phyloP scores from a whole-genome alignment of 345 rosid species.

The Leavenworthia alabamica region DNA sequence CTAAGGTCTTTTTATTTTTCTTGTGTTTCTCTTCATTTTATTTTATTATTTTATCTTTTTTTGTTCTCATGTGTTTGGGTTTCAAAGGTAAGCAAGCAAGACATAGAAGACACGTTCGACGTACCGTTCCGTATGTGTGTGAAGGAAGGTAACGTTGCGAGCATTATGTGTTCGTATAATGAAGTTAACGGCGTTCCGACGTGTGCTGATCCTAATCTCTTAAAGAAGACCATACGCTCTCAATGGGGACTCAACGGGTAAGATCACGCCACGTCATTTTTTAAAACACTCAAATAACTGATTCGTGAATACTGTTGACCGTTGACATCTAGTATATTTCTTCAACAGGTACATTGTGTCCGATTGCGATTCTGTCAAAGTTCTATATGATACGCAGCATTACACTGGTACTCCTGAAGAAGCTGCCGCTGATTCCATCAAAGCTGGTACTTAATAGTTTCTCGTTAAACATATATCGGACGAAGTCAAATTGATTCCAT shows the following conservation, averaged over 20 bases:
- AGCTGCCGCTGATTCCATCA: conserved; percentile 84
- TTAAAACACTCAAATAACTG: neutral
- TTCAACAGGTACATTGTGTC: conserved; percentile 67
- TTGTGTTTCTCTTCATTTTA: neutral
- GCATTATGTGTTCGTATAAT: conserved; percentile 91
- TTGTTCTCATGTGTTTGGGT: conserved; percentile 15
- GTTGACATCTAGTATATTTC: neutral
- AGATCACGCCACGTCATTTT: conserved; percentile 7
- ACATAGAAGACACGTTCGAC: conserved; percentile 67
- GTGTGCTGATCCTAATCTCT: conserved; percentile 71
- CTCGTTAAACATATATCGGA: neutral
- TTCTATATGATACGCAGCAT: conserved; percentile 55
- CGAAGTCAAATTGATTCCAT: no score
- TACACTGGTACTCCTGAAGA: conserved; percentile 72
- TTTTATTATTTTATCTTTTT: neutral
- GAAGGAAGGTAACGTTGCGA: conserved; percentile 67
- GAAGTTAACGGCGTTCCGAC: conserved; percentile 82
- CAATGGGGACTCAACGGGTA: conserved; percentile 85
- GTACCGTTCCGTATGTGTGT: conserved; percentile 81
- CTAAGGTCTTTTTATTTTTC: conserved; percentile 37
- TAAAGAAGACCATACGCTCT: conserved; percentile 47
- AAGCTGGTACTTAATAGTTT: conserved; percentile 46
- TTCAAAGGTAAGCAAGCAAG: conserved; percentile 70
- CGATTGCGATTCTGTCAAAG: conserved; percentile 85
- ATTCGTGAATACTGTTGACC: neutral